Conservation (phyloP, 1,284 basidiomycete species). For the Salmacisia buchloeana region DNA sequence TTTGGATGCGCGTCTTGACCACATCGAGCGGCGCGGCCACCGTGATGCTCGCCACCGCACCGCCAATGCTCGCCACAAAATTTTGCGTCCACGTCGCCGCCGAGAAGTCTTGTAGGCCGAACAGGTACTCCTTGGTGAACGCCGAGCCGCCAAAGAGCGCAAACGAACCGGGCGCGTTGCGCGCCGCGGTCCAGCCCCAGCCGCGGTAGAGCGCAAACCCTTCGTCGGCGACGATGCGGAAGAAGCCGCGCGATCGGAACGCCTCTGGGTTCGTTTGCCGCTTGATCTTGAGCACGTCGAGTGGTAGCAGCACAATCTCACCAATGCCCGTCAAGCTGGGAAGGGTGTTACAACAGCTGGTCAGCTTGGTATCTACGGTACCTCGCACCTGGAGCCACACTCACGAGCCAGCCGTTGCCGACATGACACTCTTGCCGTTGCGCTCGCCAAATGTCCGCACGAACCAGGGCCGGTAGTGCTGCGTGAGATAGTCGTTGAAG, state of each 20-base stretch:
- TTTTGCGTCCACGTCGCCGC: constrained; percentile 89
- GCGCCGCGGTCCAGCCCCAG: constrained; percentile 97
- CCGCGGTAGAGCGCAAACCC: constrained; percentile 84
- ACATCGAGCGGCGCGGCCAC: constrained; percentile 93
- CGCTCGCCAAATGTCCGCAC: constrained; percentile 85
- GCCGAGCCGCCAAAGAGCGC: constrained; percentile 90
- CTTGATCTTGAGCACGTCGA: constrained; percentile 97
- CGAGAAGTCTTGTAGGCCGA: constrained; percentile 81
- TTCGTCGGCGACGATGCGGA: constrained; percentile 87
- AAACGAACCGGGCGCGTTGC: constrained; percentile 93
- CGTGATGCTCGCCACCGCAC: constrained; percentile 90
- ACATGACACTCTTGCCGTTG: constrained; percentile 91
- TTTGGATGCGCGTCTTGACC: constrained; percentile 83
- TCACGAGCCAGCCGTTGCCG: constrained; percentile 72
- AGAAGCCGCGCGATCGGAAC: constrained; percentile 61
- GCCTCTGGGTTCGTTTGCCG: constrained; percentile 55
- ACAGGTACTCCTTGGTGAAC: constrained; percentile 85
- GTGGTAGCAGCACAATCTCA: constrained; percentile 88
- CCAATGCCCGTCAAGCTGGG: constrained; percentile 60
- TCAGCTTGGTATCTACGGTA: background rate
- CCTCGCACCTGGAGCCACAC: background rate
- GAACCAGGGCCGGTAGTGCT: constrained; percentile 70
- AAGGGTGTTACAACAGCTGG: background rate
- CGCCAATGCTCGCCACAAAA: constrained; percentile 72
- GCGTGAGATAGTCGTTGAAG: constrained; percentile 85